Base-by-base conservation (phyloP, 495 filamentous ascomycete genomes). In the Pyronema domesticum region DNA sequence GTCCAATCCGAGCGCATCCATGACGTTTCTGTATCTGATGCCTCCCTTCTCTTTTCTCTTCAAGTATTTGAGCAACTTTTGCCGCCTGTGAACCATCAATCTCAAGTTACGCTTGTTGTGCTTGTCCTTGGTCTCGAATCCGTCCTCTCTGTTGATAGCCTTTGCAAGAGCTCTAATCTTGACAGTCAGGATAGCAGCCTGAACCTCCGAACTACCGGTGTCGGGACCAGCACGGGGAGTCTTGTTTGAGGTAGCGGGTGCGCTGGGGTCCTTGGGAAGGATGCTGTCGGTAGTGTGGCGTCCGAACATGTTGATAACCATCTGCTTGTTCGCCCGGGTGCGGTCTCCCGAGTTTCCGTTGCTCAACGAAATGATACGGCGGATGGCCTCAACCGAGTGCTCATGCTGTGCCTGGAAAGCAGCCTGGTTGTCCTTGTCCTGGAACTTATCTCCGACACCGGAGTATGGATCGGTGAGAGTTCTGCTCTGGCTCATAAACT, bases 131-230 rank as follows among this genome's bases (percentile, higher is more conserved):
- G 65, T 71, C 63, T 76, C 73, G 13, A 35, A 34, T n/a, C 56
- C 56, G 15, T 47, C 18, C 7, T 5, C 19, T 37, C 55, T 23
- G 19, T 46, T 46, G 15, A 64, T 30, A 49, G 57, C 56, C 61
- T 80, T 72, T 48, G 72, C 73, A 48, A 96, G 68, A 43, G 84
- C 82, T 51, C 85, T 70, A 62, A 99, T 99, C 73, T 95, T 95
- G 46, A 85, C 76, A 7, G 91, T 99, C 66, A 99, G 69, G 59
- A 99, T 91, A n/a, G 87, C 89, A 58, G 89, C 86, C 73, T 99
- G 91, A 45, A 99, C 91, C 69, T 99, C 91, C 15, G 83, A 81
- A 53, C 83, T 89, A 3, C 91, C 91, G 8, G 88, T 95, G 67
- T 99, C 91, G 0, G 80, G 82, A 0, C 91, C 91, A 10, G 82